Percentiles rank a stretch among this genome's conserved stretches.
These are phyloP conservation scores for Blastomyces parvus DNA, from an alignment of 2,329 filamentous ascomycete genomes.

Conservation along the genomic window DNA sequence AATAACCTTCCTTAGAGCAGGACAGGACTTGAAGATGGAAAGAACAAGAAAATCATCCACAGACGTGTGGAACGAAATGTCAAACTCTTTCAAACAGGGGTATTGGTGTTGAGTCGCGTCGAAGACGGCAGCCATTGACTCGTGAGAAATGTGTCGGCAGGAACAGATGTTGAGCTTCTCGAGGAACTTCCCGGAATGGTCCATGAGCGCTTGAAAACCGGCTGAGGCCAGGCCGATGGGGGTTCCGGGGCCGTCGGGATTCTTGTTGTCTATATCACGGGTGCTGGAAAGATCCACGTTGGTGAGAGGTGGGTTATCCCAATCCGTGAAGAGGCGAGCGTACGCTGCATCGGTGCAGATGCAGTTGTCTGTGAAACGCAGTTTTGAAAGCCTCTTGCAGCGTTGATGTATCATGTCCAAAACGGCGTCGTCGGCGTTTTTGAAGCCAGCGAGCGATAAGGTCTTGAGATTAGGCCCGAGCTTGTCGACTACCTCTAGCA, in stretches of 20 bases:
- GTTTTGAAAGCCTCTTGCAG: slow-evolving; percentile 60
- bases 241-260: slow-evolving; percentile 53
- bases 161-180: slow-evolving; percentile 66
- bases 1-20: slow-evolving; percentile 45
- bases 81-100: slow-evolving; percentile 58
- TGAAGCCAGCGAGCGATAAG: slow-evolving; percentile 63
- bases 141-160: slow-evolving; percentile 67
- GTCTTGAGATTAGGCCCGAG: slow-evolving; percentile 63
- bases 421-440: slow-evolving; percentile 57
- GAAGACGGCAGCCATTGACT: slow-evolving; percentile 68
- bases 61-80: slow-evolving; percentile 57
- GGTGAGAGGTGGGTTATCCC: slow-evolving; percentile 62
- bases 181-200: slow-evolving; percentile 62
- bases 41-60: slow-evolving; percentile 39
- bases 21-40: slow-evolving; percentile 39
- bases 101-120: slow-evolving; percentile 26
- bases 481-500: slow-evolving; percentile 51
- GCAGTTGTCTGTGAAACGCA: slow-evolving; percentile 72
- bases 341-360: slow-evolving; percentile 67
- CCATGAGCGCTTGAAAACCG: slow-evolving; percentile 74
- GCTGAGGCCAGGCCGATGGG: slow-evolving; percentile 62
- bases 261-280: slow-evolving; percentile 63
- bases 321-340: slow-evolving; percentile 60
- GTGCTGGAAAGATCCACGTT: slow-evolving; percentile 68
- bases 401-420: slow-evolving; percentile 60